Base-by-base conservation (phyloP, 106 monocot genomes). In the Cymbidium sinense region DNA sequence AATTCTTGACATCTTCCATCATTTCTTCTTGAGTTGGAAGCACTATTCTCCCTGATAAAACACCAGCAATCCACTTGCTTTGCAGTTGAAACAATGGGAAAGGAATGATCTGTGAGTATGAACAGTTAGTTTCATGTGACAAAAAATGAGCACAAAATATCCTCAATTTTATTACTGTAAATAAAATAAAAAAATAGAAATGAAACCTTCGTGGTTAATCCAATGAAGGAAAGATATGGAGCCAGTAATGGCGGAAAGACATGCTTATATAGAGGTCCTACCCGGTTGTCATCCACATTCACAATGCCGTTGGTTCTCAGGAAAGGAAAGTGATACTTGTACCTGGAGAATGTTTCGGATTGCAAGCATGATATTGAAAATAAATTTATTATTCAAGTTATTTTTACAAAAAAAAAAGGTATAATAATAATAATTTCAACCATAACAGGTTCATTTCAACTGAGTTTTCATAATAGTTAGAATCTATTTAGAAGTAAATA, bases 11-110 rank as follows among this genome's bases (percentile, higher is more conserved):
- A 77, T 94, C 94, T 25, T 87, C 74, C 88, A 95, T 80, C 99
- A 99, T 99, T 50, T 90, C 86, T 30, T 88, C 88, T 33, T 75
- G 58, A 3, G 87, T 80, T 44, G 95, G 92, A 34, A 99, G 90
- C 5, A 75, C 13, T 35, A 95, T 81, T 55, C 86, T 36, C 29
- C 92, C 95, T 51, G 99, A 95, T 78, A 99, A 79, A 81, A 86
- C 83, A 47, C 85, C 82, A 72, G 95, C 92, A 39, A 95, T 87
- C 99, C 99, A 99, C 80, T 95, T 99, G 80, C 95, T 93, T 86
- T 99, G 99, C 18, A 95, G 79, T 81, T 99, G 92, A 74, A 81
- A 73, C 82, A 95, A 35, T 2, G 91, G 93, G 84, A 99, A 99
- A 44, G 47, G 47, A 47, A 47, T 47, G 13, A 47, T 47, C 47